Evolutionary conservation across 306 rosid genomes (phyloP).

Genomic region (Vicia sativa): DNA sequence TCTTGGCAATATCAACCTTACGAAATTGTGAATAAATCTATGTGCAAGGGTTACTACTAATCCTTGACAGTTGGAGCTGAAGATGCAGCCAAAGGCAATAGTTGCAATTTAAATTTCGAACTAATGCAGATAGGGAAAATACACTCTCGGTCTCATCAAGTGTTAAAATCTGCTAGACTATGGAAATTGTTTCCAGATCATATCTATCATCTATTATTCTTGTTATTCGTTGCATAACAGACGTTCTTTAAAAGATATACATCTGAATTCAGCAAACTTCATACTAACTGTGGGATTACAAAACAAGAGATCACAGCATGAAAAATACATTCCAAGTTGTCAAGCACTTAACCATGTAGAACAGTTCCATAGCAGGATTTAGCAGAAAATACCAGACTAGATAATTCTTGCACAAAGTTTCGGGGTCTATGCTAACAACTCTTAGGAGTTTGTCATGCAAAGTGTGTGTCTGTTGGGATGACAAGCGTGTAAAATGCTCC

Average conservation of each 20-base stretch:
- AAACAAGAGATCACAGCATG: background rate
- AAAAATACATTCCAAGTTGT: background rate
- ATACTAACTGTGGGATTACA: conserved; percentile 8
- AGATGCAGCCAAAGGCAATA: background rate
- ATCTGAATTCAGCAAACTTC: conserved; percentile 12
- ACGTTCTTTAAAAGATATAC: conserved; percentile 10
- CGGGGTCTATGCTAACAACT: conserved; percentile 12
- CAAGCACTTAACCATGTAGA: conserved; percentile 17
- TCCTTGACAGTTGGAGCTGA: background rate
- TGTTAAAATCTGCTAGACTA: background rate
- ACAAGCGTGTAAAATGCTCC: background rate
- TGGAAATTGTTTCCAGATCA: background rate
- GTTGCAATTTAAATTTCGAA: background rate
- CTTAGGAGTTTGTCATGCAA: too few relatives aligned
- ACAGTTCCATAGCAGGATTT: background rate
- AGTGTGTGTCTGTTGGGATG: conserved; percentile 2
- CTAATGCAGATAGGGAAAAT: background rate
- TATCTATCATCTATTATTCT: background rate
- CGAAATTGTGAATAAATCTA: background rate
- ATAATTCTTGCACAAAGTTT: background rate
- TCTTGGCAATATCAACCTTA: background rate
- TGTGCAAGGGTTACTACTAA: too few relatives aligned
- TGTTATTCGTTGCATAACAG: background rate
- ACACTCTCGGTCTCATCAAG: background rate
- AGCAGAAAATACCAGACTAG: background rate